Evolutionary conservation across 345 rosid species (phyloP), one percentile per base, ranked within the genome.

Genomic region (Gossypium bickii): DNA sequence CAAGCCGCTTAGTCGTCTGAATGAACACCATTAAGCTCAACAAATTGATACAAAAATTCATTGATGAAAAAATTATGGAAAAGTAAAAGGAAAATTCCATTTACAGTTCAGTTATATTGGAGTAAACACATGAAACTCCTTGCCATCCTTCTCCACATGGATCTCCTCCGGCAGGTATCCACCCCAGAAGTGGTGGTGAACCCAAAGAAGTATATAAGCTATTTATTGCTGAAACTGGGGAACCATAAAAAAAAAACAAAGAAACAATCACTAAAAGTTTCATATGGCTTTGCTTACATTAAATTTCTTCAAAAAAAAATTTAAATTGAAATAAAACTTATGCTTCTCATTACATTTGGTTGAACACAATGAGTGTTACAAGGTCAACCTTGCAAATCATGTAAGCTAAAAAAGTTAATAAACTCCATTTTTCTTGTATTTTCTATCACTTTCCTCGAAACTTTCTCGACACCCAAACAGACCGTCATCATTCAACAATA

Each of bases 81-180:
- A 56, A 77, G 58, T 65, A 12, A 71, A 76, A 59, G 72, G 67
- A 75, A 76, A 67, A 75, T 10, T 47, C 47, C 74, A 79, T 85
- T 68, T 86, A 95, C 99, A 95, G 64, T 74, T 85, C 87, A 0
- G 99, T 91, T 57, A 95, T 85, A 86, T 93, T 91, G 44, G 85
- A 80, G 80, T 86, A 84, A 38, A 89, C 97, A 79, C 99, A 95
- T 48, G 79, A 74, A 44, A 93, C 97, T 17, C 99, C 99, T 81
- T 89, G 83, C 99, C 99, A 95, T 65, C 61, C 56, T 53, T 93
- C 97, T 63, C 86, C 86, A 79, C 99, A 95, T 7, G 99, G 98
- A 79, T 95, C 99, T 79, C 99, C 99, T 79, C 98, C 98, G 73
- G 83, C 76, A 57, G 93, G 76, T 74, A 79, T 56, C 99, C 99